phyloP scores from a whole-genome alignment of 2,329 filamentous ascomycete genomes.

The Trichoderma afroharzianum region DNA sequence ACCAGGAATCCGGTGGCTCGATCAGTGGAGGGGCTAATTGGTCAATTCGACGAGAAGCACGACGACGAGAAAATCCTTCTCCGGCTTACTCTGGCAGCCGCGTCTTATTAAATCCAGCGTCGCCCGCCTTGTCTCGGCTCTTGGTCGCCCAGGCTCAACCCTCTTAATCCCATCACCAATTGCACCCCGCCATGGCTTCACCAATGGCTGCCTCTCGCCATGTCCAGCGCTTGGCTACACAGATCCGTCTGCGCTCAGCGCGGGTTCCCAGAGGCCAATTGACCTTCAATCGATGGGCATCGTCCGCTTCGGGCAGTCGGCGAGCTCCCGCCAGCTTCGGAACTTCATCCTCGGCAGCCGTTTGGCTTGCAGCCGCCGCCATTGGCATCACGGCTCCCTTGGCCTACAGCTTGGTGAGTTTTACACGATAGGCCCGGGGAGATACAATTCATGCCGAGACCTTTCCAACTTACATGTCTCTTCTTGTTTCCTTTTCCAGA shows the following conservation, averaged over 20 bases:
- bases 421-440: conserved; percentile 5
- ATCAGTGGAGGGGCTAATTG: conserved; percentile 11
- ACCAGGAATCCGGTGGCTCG: conserved; percentile 10
- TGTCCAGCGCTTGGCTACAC: conserved; percentile 30
- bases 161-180: neutral
- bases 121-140: neutral
- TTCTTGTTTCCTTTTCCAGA: conserved; percentile 29
- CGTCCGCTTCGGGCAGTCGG: conserved; percentile 25
- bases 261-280: conserved; percentile 28
- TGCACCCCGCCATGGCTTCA: neutral
- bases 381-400: conserved; percentile 51
- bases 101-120: neutral
- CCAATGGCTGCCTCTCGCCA: conserved; percentile 32
- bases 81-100: neutral
- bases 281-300: conserved; percentile 25
- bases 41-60: neutral
- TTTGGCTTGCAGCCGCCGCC: conserved; percentile 39
- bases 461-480: neutral
- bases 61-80: neutral
- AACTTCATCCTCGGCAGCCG: conserved; percentile 20
- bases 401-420: conserved; percentile 56
- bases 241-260: conserved; percentile 26
- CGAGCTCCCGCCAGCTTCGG: conserved; percentile 22
- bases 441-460: neutral
- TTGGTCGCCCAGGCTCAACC: neutral